Evolutionary conservation across 768 basidiomycete species (phyloP).

Genomic region (Pilatotrama ljubarskyi): DNA sequence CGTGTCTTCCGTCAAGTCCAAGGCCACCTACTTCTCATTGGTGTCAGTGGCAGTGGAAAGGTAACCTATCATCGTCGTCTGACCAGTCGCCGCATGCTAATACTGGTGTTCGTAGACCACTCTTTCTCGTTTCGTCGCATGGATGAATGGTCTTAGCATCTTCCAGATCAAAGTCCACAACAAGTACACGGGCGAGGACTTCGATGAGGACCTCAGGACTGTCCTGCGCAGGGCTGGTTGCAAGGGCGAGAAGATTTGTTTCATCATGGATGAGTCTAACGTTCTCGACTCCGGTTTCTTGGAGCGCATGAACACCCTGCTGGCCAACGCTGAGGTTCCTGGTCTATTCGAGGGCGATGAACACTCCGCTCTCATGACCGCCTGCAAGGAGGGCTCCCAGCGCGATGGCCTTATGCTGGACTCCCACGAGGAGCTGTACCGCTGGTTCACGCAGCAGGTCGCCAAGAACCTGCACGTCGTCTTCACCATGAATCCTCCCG

Average conservation of each 20-base stretch:
- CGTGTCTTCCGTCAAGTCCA: slow-evolving; percentile 98
- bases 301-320: slow-evolving; percentile 99
- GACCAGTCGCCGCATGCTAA: neutral
- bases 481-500: slow-evolving; percentile 99
- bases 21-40: slow-evolving; percentile 94
- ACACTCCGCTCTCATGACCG: slow-evolving; percentile 96
- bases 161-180: slow-evolving; percentile 99
- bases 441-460: slow-evolving; percentile 98
- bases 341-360: slow-evolving; percentile 99
- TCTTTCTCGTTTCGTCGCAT: slow-evolving; percentile 95
- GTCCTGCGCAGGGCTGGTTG: slow-evolving; percentile 95
- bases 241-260: slow-evolving; percentile 99
- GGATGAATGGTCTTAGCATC: slow-evolving; percentile 99
- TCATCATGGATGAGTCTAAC: slow-evolving; percentile 99
- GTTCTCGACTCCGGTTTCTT: slow-evolving; percentile 98
- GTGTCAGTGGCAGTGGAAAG: slow-evolving; percentile 98
- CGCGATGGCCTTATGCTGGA: slow-evolving; percentile 98
- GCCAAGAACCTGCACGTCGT: slow-evolving; percentile 98
- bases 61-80: slow-evolving; percentile 42
- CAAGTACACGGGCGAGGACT: slow-evolving; percentile 98
- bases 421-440: slow-evolving; percentile 95
- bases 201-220: slow-evolving; percentile 94
- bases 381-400: slow-evolving; percentile 99
- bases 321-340: slow-evolving; percentile 99
- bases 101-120: slow-evolving; percentile 68